Percentiles rank a stretch among this genome's conserved stretches.
Conservation (phyloP, 441 rosid species). For the Gossypium aridum region DNA sequence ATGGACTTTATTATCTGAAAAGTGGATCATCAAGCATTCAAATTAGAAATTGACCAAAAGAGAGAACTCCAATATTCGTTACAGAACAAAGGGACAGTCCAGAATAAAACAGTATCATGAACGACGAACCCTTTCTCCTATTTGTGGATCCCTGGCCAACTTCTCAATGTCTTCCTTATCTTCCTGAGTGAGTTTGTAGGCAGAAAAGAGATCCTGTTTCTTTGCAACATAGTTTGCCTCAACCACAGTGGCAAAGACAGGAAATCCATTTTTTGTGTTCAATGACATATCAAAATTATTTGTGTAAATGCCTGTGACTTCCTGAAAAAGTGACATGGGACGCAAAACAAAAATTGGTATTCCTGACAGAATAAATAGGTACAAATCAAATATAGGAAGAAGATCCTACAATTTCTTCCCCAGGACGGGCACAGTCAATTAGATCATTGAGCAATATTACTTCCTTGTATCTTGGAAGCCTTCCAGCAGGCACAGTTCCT, state of each 20-base stretch:
- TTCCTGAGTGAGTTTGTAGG: constrained; percentile 93
- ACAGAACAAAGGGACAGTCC: background rate
- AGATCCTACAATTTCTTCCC: constrained; percentile 79
- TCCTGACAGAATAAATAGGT: background rate
- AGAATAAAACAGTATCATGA: background rate
- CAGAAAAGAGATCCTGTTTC: constrained; percentile 96
- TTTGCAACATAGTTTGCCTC: constrained; percentile 93
- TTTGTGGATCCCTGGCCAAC: constrained; percentile 83
- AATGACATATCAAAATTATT: constrained; percentile 88
- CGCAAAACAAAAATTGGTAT: background rate
- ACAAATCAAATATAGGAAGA: constrained; percentile 14
- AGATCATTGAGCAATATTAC: constrained; percentile 88
- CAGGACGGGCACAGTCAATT: constrained; percentile 96
- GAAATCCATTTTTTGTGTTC: constrained; percentile 96
- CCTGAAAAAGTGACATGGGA: constrained; percentile 40
- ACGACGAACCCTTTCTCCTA: constrained; percentile 79
- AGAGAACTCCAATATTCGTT: background rate
- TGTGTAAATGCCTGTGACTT: constrained; percentile 89
- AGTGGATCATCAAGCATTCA: constrained; percentile 9
- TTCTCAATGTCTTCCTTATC: constrained; percentile 89
- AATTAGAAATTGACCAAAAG: background rate
- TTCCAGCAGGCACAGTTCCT: constrained; percentile 97
- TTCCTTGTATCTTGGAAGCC: constrained; percentile 99
- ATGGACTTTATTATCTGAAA: constrained; percentile 85
- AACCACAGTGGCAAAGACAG: constrained; percentile 93